Conservation (phyloP, 305 asterid genomes). For the Fraxinus latifolia region DNA sequence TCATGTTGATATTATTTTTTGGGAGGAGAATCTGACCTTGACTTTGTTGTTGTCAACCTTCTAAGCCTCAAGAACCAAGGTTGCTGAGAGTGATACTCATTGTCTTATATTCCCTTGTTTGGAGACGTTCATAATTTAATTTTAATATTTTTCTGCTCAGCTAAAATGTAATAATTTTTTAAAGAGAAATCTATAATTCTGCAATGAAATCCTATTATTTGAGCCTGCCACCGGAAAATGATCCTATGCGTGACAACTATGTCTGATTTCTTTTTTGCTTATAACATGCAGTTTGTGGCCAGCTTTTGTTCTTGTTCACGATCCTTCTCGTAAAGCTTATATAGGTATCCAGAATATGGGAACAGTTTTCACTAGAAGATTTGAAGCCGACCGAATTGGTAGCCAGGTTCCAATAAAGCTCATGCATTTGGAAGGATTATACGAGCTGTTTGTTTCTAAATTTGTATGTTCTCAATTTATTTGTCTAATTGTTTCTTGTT, state of each 20-base stretch:
- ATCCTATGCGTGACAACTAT: not conserved
- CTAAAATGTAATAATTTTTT: not conserved
- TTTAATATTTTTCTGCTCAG: not conserved
- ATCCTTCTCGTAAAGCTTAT: conserved; percentile 87
- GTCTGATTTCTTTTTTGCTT: conserved; percentile 24
- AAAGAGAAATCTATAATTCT: not conserved
- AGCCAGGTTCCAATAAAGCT: conserved; percentile 94
- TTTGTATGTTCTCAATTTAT: conserved; percentile 32
- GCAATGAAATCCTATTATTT: not conserved
- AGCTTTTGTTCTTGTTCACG: conserved; percentile 98
- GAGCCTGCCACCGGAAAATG: not conserved
- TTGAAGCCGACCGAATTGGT: conserved; percentile 88
- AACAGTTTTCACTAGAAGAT: conserved; percentile 86
- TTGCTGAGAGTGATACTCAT: not conserved
- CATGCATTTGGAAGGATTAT: conserved; percentile 96
- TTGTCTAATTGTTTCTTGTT: not conserved
- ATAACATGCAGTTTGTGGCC: conserved; percentile 84
- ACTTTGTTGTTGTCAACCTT: not conserved
- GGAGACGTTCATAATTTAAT: not conserved
- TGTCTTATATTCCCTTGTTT: not conserved
- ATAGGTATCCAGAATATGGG: conserved; percentile 98
- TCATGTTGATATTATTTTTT: not conserved
- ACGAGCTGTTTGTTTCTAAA: conserved; percentile 75
- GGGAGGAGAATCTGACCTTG: not conserved
- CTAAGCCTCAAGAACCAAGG: not conserved